phyloP scores from a whole-genome alignment of 2,329 filamentous ascomycete species.

The Penicillium frequentans region DNA sequence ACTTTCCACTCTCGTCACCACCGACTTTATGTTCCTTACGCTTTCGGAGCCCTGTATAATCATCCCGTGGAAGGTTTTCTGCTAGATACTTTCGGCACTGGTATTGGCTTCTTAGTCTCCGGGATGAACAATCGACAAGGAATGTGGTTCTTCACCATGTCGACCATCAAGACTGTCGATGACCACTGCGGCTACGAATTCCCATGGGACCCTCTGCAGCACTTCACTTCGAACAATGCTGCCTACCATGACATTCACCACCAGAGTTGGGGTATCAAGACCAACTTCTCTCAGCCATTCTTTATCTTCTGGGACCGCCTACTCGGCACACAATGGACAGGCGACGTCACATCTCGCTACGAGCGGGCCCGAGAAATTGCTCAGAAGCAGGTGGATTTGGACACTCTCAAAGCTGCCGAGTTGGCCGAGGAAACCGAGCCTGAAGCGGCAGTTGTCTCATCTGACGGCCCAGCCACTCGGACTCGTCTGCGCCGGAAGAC shows the following conservation, averaged over 20 bases:
- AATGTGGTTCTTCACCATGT: slow-evolving; percentile 85
- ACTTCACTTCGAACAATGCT: slow-evolving; percentile 90
- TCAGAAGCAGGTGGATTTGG: slow-evolving; percentile 57
- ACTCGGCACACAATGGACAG: slow-evolving; percentile 79
- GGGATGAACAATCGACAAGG: slow-evolving; percentile 83
- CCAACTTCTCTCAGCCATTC: slow-evolving; percentile 51
- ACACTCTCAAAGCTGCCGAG: slow-evolving; percentile 32
- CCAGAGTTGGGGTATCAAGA: slow-evolving; percentile 97
- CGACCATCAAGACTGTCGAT: slow-evolving; percentile 93
- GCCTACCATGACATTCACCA: slow-evolving; percentile 98
- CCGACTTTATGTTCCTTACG: slow-evolving; percentile 95
- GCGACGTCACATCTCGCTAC: slow-evolving; percentile 61
- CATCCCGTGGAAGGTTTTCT: slow-evolving; percentile 93
- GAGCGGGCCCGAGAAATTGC: slow-evolving; percentile 57
- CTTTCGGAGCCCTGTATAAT: slow-evolving; percentile 95
- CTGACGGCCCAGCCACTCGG: slow-evolving; percentile 25
- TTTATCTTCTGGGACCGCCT: slow-evolving; percentile 93
- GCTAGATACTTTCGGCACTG: slow-evolving; percentile 85
- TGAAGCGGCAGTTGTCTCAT: slow-evolving; percentile 27
- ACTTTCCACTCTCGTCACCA: slow-evolving; percentile 95
- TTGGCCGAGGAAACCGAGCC: slow-evolving; percentile 15
- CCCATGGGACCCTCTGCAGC: slow-evolving; percentile 91
- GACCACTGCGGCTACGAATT: slow-evolving; percentile 97
- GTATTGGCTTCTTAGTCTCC: slow-evolving; percentile 76
- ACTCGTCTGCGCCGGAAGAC: slow-evolving; percentile 40